Percentiles rank a stretch among this genome's conserved stretches.
Conservation (phyloP, 2,329 filamentous ascomycete genomes). For the Verticillium nonalfalfae region DNA sequence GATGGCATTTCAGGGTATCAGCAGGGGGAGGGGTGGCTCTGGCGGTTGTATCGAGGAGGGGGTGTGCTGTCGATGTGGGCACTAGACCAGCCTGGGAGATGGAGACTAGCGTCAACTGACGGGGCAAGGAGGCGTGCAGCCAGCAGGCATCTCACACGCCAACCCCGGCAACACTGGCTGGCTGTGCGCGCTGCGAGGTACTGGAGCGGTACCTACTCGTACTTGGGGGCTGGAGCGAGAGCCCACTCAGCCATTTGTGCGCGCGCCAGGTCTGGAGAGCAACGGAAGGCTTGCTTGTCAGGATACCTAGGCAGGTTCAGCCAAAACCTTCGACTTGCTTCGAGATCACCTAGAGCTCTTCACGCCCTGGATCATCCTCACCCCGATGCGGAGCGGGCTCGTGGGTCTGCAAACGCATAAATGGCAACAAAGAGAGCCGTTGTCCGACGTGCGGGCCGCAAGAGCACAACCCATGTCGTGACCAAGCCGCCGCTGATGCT, state of each 20-base stretch:
- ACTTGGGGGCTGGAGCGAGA: neutral
- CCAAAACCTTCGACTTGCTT: neutral
- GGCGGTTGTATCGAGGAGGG: constrained; percentile 2
- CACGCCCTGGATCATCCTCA: neutral
- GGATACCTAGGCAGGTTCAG: neutral
- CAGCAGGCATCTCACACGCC: neutral
- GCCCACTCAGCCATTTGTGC: neutral
- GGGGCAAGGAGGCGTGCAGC: neutral
- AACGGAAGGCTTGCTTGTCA: neutral
- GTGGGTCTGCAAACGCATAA: neutral
- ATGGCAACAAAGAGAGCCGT: neutral
- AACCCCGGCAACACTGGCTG: neutral
- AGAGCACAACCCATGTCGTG: neutral
- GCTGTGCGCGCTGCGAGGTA: neutral
- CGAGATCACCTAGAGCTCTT: neutral
- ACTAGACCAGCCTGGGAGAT: neutral
- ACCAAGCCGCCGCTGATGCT: neutral
- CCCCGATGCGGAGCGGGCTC: neutral
- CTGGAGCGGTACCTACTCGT: neutral
- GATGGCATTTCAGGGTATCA: constrained; percentile 2
- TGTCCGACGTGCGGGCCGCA: neutral
- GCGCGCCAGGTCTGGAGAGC: neutral
- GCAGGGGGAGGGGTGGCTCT: neutral
- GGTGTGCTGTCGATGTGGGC: neutral
- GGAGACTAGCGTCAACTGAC: neutral